Conservation (phyloP, 2,329 filamentous ascomycete genomes). For the Fusarium buxicola region DNA sequence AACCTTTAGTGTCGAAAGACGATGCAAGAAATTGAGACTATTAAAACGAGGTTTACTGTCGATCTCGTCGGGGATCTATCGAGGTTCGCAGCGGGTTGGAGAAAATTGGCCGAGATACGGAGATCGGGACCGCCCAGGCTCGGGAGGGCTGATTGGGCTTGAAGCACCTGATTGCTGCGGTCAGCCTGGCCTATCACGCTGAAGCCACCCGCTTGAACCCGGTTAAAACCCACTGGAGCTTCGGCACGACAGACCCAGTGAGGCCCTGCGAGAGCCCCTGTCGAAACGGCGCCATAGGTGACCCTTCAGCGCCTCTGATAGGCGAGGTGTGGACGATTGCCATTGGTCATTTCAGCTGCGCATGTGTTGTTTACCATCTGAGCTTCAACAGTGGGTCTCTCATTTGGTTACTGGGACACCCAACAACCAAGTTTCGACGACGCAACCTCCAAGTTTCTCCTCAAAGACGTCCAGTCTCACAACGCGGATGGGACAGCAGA, state of each 20-base stretch:
- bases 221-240: slow-evolving; percentile 13
- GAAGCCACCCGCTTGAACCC: slow-evolving; percentile 9
- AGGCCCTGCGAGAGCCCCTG: slow-evolving; percentile 29
- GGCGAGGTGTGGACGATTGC: slow-evolving; percentile 24
- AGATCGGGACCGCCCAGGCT: slow-evolving; percentile 35
- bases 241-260: slow-evolving; percentile 17
- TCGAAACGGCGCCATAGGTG: slow-evolving; percentile 32
- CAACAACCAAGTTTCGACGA: slow-evolving; percentile 25
- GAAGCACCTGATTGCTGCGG: slow-evolving; percentile 14
- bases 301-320: slow-evolving; percentile 35
- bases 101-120: slow-evolving; percentile 32
- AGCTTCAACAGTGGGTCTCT: slow-evolving; percentile 34
- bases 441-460: slow-evolving; percentile 35
- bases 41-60: slow-evolving; percentile 16
- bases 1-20: neutral
- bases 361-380: slow-evolving; percentile 43
- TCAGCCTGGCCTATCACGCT: slow-evolving; percentile 20
- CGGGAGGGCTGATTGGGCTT: slow-evolving; percentile 21
- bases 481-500: slow-evolving; percentile 33
- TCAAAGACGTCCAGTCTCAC: slow-evolving; percentile 22
- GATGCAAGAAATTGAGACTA: neutral
- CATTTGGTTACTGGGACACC: slow-evolving; percentile 42
- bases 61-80: slow-evolving; percentile 16
- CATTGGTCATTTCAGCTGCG: neutral
- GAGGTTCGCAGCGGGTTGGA: slow-evolving; percentile 21